Conservation (phyloP, 2,329 filamentous ascomycete species). For the Talaromyces sp. region DNA sequence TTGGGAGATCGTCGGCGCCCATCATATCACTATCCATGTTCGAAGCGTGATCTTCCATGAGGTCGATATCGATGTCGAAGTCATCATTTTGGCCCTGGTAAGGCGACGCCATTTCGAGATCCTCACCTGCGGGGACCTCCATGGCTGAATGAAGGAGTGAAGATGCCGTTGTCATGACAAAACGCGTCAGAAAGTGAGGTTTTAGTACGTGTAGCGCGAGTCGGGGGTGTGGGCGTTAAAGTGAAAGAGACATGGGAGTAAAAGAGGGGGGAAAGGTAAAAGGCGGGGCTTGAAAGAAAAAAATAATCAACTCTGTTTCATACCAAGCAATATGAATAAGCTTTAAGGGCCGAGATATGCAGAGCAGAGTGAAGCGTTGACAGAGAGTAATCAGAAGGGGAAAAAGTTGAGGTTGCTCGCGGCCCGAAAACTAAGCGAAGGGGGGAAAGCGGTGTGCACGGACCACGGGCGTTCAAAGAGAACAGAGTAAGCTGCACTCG, state of each 20-base stretch:
- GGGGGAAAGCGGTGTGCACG: conserved; percentile 34
- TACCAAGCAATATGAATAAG: neutral
- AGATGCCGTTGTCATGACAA: conserved; percentile 40
- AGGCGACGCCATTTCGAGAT: conserved; percentile 49
- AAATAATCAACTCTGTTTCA: neutral
- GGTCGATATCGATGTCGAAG: conserved; percentile 63
- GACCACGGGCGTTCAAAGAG: conserved; percentile 39
- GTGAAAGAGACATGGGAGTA: conserved; percentile 1
- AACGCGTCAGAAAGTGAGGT: conserved; percentile 15
- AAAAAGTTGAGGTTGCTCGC: conserved; percentile 10
- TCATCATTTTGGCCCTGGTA: conserved; percentile 50
- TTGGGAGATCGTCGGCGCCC: conserved; percentile 43
- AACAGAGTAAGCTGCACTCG: conserved; percentile 42
- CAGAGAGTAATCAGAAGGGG: conserved; percentile 3
- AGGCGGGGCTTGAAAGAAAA: neutral
- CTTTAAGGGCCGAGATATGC: neutral
- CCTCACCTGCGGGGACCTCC: conserved; percentile 43
- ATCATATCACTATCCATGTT: conserved; percentile 56
- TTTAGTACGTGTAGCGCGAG: conserved; percentile 3
- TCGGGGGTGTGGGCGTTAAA: neutral
- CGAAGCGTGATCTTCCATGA: conserved; percentile 59
- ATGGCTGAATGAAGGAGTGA: conserved; percentile 36
- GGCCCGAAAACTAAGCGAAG: conserved; percentile 39
- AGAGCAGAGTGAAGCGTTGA: neutral
- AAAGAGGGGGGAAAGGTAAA: neutral